These are phyloP conservation scores for Crithidia thermophila DNA, from an alignment of 208 protist species.

Conservation along the genomic window DNA sequence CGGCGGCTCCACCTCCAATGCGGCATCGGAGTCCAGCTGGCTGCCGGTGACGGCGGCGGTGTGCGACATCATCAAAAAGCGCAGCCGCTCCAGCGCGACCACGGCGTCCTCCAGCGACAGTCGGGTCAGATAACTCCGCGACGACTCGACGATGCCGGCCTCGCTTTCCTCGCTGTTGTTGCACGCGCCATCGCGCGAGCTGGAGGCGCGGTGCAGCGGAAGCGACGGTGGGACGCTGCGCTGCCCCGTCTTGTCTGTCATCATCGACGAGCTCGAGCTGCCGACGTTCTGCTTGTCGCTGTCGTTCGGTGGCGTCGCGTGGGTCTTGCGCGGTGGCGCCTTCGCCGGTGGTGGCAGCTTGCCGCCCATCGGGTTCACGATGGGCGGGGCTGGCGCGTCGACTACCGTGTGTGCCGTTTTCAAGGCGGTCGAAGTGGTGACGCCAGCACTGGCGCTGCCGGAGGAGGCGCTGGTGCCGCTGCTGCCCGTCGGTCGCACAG, in stretches of 20 bases:
- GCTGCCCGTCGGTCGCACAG: not conserved
- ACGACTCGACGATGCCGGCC: constrained; percentile 28
- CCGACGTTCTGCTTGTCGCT: not conserved
- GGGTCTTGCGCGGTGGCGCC: constrained; percentile 1
- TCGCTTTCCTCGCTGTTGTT: constrained; percentile 15
- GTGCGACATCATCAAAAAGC: constrained; percentile 33
- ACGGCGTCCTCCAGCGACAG: constrained; percentile 48
- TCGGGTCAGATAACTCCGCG: constrained; percentile 31
- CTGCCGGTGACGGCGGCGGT: constrained; percentile 22
- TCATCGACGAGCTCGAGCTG: constrained; percentile 10
- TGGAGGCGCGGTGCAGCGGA: constrained; percentile 10
- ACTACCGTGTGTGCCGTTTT: too few relatives aligned
- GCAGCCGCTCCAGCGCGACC: constrained; percentile 35
- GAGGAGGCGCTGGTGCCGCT: not conserved
- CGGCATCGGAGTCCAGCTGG: not conserved
- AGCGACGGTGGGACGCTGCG: not conserved
- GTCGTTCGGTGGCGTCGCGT: not conserved
- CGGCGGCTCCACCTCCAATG: not conserved
- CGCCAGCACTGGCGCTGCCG: not conserved
- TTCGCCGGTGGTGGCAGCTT: not conserved
- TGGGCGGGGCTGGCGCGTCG: not conserved
- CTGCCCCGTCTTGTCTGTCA: constrained; percentile 9
- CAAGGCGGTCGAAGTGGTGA: too few relatives aligned
- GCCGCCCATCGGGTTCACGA: not conserved
- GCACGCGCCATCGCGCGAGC: not conserved